Evolutionary conservation across 1,139 yeast genomes (phyloP).

Genomic region (Petasospora fabianii): DNA sequence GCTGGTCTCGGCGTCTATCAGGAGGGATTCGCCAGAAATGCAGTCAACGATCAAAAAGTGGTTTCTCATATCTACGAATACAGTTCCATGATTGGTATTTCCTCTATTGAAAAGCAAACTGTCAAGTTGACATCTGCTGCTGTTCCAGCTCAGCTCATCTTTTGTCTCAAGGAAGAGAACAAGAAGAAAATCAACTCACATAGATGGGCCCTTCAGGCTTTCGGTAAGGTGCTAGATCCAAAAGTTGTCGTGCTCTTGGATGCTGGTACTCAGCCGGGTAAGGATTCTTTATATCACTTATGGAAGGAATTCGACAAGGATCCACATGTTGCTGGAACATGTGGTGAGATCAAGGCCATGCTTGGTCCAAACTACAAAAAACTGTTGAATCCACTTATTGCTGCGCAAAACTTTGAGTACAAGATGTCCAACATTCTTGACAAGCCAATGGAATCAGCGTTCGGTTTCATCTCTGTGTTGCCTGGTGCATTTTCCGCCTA

Average conservation of each 20-base stretch:
- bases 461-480: conserved; percentile 83
- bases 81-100: conserved; percentile 48
- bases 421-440: conserved; percentile 89
- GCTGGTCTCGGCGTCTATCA: conserved; percentile 95
- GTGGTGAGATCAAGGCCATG: conserved; percentile 91
- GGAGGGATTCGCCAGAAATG: conserved; percentile 89
- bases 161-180: conserved; percentile 84
- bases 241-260: conserved; percentile 80
- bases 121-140: conserved; percentile 55
- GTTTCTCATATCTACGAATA: conserved; percentile 92
- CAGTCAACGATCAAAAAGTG: conserved; percentile 82
- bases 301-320: conserved; percentile 90
- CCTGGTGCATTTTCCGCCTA: conserved; percentile 96
- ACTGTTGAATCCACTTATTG: conserved; percentile 78
- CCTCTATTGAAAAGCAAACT: conserved; percentile 62
- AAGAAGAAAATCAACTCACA: conserved; percentile 93
- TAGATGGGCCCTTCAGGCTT: conserved; percentile 93
- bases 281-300: conserved; percentile 72
- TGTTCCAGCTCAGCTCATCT: conserved; percentile 85
- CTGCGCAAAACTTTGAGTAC: conserved; percentile 90
- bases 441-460: conserved; percentile 84
- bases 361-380: conserved; percentile 69
- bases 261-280: conserved; percentile 94
- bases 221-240: conserved; percentile 83
- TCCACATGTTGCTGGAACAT: conserved; percentile 89